phyloP scores from a whole-genome alignment of 495 filamentous ascomycete genomes.

The Hypoxylon lienhwacheense region DNA sequence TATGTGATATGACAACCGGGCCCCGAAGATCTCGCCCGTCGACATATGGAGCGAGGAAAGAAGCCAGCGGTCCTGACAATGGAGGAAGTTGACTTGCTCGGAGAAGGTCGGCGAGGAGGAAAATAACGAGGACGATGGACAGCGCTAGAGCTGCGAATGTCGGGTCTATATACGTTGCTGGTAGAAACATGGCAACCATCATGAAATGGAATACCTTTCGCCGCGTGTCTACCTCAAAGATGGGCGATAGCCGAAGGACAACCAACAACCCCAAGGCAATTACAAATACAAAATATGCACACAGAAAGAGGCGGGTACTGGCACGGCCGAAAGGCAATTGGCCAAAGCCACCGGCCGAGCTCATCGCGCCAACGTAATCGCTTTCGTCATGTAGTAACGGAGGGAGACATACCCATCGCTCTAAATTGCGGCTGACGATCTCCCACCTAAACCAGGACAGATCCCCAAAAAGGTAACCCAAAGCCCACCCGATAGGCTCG shows the following conservation, averaged over 20 bases:
- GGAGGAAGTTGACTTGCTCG: constrained; percentile 90
- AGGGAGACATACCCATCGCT: constrained; percentile 76
- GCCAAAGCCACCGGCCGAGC: constrained; percentile 62
- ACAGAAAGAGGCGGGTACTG: constrained; percentile 77
- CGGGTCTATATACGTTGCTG: constrained; percentile 82
- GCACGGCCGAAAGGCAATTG: constrained; percentile 66
- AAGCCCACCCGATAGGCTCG: constrained; percentile 90
- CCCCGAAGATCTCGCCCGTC: constrained; percentile 92
- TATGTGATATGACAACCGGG: constrained; percentile 91
- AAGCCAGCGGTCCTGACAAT: constrained; percentile 75
- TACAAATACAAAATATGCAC: constrained; percentile 69
- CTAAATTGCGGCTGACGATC: constrained; percentile 64
- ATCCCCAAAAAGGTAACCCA: constrained; percentile 88
- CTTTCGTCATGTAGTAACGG: constrained; percentile 42
- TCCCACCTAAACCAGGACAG: constrained; percentile 65
- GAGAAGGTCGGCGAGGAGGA: constrained; percentile 85
- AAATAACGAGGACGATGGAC: constrained; percentile 71
- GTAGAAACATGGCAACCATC: constrained; percentile 94
- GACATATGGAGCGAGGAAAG: constrained; percentile 89
- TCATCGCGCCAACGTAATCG: constrained; percentile 42
- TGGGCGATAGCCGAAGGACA: constrained; percentile 69
- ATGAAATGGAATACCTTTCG: constrained; percentile 98
- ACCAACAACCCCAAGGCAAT: constrained; percentile 69
- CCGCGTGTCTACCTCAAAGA: constrained; percentile 89
- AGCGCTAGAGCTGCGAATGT: constrained; percentile 77